Evolutionary conservation across 768 basidiomycete species (phyloP), one percentile per base, ranked within the genome.

Genomic region (Lactarius psammicola): DNA sequence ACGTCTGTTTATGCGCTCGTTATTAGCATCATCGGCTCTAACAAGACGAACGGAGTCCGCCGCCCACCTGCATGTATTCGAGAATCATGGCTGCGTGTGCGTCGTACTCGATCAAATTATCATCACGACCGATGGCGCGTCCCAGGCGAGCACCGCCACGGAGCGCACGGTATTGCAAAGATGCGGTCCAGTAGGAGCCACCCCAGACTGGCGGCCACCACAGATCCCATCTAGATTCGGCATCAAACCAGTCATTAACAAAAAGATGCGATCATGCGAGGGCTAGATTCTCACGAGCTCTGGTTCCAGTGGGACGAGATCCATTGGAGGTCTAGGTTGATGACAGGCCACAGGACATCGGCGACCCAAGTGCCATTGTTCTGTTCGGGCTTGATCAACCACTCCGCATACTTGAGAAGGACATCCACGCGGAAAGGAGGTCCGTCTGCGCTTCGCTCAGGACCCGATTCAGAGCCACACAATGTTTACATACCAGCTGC

Each of bases 291-390:
- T 56, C 9, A 68, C 60, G 60, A 66, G 60, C 60, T 68, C 49
- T 59, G 11, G 17, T 66, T 68, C 67, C 64, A 62, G 20, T 62
- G 63, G 18, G 59, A 58, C 9, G 67, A 40, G 30, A 66, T 56
- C 67, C 67, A 68, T 44, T 66, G 64, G 23, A 66, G 64, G 30
- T 68, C 67, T 31, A 68, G 64, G 49, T 68, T 68, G 56, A 68
- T 66, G 31, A 38, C 31, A 7, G 67, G 64, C 67, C 67, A 66
- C 18, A 62, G 33, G 13, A 44, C 34, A 36, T 68, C 67, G 2
- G 49, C 56, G 1, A 62, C 60, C 64, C 67, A 68, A 5, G 64
- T 38, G 23, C 65, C 65, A 11, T 68, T 68, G 3, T 62, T 61
- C 31, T 67, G 67, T 58, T 51, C 53, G 13, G 65, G 61, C 31